A percentile compares a stretch with the other conserved stretches of the same genome.
phyloP scores from a whole-genome alignment of 1,284 basidiomycete genomes.

The Ganoderma leucocontextum region DNA sequence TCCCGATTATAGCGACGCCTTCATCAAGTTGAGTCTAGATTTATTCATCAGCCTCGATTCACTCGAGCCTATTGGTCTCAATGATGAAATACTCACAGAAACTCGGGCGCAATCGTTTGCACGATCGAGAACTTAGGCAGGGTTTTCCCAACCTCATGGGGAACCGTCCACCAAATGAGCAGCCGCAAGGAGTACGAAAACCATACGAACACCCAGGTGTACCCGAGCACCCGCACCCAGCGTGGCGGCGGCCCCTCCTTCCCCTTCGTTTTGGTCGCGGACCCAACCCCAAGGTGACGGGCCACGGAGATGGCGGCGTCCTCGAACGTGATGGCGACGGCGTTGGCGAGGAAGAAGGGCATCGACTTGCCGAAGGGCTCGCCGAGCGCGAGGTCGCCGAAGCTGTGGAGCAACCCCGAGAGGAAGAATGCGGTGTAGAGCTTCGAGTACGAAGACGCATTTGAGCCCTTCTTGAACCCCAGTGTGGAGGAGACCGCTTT shows the following conservation, averaged over 20 bases:
- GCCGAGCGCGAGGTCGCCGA: conserved; percentile 25
- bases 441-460: conserved; percentile 20
- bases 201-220: conserved; percentile 33
- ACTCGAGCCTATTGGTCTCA: background rate
- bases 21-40: background rate
- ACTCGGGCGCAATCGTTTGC: background rate
- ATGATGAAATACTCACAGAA: background rate
- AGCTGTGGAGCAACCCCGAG: conserved; percentile 23
- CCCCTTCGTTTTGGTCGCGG: background rate
- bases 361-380: conserved; percentile 7
- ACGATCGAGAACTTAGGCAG: background rate
- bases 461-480: too few relatives aligned
- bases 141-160: background rate
- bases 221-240: background rate
- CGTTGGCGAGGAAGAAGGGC: conserved; percentile 25
- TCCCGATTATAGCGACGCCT: background rate
- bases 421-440: conserved; percentile 26
- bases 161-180: background rate
- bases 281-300: conserved; percentile 9
- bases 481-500: too few relatives aligned
- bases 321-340: conserved; percentile 25
- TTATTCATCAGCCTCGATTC: background rate
- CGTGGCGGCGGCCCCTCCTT: conserved; percentile 22
- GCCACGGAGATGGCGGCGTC: conserved; percentile 17
- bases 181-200: conserved; percentile 13